Conservation (phyloP, 257 asterid species). For the Craterostigma plantagineum region DNA sequence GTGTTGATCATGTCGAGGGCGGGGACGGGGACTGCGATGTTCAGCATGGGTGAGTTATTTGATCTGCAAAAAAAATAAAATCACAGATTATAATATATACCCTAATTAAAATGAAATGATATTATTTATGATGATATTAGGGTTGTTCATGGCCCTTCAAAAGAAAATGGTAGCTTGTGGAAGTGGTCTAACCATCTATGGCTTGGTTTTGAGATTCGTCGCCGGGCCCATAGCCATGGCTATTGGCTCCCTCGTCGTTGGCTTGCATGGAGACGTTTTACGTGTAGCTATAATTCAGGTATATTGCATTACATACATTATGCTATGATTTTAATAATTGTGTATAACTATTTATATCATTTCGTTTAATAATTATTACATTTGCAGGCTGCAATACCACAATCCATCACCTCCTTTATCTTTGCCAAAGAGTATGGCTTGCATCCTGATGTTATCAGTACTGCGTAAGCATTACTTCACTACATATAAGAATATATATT, state of each 20-base stretch:
- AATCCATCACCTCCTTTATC: constrained; percentile 45
- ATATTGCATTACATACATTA: not conserved
- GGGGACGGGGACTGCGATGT: constrained; percentile 48
- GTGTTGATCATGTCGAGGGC: constrained; percentile 42
- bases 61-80: not conserved
- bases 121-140: constrained; percentile 9
- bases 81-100: too few relatives aligned
- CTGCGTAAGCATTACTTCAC: constrained; percentile 25
- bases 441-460: constrained; percentile 52
- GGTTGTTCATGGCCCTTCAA: constrained; percentile 46
- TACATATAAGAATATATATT: too few relatives aligned
- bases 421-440: constrained; percentile 52
- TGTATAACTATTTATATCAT: too few relatives aligned
- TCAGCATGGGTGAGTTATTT: constrained; percentile 31
- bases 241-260: constrained; percentile 18
- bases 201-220: constrained; percentile 27
- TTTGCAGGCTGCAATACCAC: constrained; percentile 55
- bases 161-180: constrained; percentile 43
- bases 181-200: constrained; percentile 16
- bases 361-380: not conserved
- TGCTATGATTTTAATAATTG: too few relatives aligned
- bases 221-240: constrained; percentile 35
- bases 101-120: not conserved
- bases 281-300: constrained; percentile 43
- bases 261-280: constrained; percentile 25